phyloP scores from a whole-genome alignment of 331 rosid species.

The Telfairia occidentalis region DNA sequence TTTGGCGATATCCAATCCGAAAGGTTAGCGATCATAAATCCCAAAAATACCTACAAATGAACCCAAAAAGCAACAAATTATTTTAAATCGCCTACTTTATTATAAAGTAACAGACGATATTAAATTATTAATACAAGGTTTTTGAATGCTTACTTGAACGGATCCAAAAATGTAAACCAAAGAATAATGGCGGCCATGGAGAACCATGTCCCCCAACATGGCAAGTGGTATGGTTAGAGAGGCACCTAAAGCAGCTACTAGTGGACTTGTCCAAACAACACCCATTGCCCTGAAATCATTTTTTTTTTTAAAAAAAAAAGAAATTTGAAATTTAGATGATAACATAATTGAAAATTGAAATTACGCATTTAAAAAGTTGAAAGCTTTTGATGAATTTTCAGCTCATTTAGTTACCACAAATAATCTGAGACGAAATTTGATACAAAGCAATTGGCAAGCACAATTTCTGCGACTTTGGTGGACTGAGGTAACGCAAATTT shows the following conservation, averaged over 20 bases:
- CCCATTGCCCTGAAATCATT: conserved; percentile 14
- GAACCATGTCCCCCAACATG: conserved; percentile 16
- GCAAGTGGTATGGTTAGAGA: conserved; percentile 15
- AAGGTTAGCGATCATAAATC: conserved; percentile 21
- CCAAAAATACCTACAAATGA: conserved; percentile 17
- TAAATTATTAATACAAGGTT: background rate
- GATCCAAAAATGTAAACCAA: conserved; percentile 10
- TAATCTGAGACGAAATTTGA: conserved; percentile 13
- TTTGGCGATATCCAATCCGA: conserved; percentile 13
- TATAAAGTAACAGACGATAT: background rate
- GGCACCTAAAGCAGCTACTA: conserved; percentile 14
- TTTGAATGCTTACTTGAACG: background rate
- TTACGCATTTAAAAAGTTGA: background rate
- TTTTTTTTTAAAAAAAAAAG: background rate
- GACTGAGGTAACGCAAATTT: conserved; percentile 9
- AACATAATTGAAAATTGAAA: too few species aligned
- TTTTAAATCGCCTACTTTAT: background rate
- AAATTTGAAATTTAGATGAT: background rate
- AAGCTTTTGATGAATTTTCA: background rate
- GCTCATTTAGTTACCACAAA: background rate
- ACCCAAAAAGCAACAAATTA: background rate
- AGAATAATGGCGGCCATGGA: conserved; percentile 18
- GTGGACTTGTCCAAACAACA: conserved; percentile 17
- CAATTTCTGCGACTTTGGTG: conserved; percentile 4
- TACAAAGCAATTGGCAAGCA: conserved; percentile 14